These are phyloP conservation scores for Chaetomiaceae sp. DNA, from an alignment of 2,329 filamentous ascomycete species.

Conservation along the genomic window DNA sequence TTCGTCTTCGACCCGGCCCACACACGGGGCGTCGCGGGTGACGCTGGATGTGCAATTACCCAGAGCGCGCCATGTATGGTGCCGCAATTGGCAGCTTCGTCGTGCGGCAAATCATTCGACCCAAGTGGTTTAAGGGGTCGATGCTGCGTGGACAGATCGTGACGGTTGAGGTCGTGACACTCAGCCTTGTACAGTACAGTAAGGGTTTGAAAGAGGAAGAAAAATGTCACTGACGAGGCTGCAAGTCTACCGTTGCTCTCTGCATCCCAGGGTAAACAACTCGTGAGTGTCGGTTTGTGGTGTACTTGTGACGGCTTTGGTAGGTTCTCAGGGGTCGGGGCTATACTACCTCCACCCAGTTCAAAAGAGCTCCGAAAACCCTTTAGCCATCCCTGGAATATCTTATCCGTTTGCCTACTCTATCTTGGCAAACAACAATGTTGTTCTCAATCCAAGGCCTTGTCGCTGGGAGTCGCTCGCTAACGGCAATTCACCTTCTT, in stretches of 20 bases:
- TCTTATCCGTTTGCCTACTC: too few relatives aligned
- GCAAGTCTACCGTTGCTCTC: not conserved
- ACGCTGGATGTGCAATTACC: not conserved
- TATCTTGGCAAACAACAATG: not conserved
- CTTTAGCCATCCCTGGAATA: not conserved
- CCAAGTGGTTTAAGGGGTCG: not conserved
- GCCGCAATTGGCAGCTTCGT: not conserved
- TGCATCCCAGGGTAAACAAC: slow-evolving; percentile 12
- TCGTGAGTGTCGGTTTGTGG: slow-evolving; percentile 23
- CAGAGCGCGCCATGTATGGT: not conserved
- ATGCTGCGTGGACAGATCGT: too few relatives aligned
- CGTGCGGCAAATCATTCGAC: too few relatives aligned
- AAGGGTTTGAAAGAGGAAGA: slow-evolving; percentile 8
- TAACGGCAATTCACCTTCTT: slow-evolving; percentile 29
- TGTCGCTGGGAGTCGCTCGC: slow-evolving; percentile 23
- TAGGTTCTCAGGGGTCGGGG: not conserved
- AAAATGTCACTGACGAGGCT: slow-evolving; percentile 4
- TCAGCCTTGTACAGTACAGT: slow-evolving; percentile 3
- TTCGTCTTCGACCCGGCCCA: not conserved
- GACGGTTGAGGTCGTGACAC: not conserved
- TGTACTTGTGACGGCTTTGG: slow-evolving; percentile 6
- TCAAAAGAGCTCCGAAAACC: not conserved
- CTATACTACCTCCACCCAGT: not conserved
- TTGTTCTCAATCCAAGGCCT: not conserved
- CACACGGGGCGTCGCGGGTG: not conserved